Base-by-base conservation (phyloP, 805 yeast genomes). In the Candida silvicultrix region DNA sequence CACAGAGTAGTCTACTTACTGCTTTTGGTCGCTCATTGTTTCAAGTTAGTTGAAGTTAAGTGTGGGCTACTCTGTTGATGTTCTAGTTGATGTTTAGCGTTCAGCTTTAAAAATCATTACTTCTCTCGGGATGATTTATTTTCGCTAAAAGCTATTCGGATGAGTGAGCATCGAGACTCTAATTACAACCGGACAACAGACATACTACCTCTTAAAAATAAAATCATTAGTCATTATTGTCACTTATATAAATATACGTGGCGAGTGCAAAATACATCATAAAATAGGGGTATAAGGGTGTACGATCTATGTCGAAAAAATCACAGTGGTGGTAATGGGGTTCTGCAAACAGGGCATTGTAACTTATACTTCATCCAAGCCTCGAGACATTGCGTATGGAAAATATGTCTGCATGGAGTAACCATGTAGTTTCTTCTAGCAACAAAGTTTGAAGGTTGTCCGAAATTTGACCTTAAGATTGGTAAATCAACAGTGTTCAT, bases 281-380 rank as follows among this genome's bases (percentile, higher is more conserved):
- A n/a, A n/a, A n/a, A n/a, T n/a, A n/a, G n/a, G n/a, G n/a, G n/a
- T n/a, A n/a, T n/a, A n/a, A n/a, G n/a, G n/a, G n/a, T n/a, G n/a
- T n/a, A n/a, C n/a, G n/a, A n/a, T n/a, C n/a, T n/a, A n/a, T n/a
- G n/a, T n/a, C n/a, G n/a, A n/a, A n/a, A n/a, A n/a, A 16, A 14
- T 66, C 64, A 88, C 44, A 85, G 68, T 1, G 97, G 96, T 2
- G 97, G 97, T 37, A 92, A 67, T 20, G 88, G 77, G 46, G 80
- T 78, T 57, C 97, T 75, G 65, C 98, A 92, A 7, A 89, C 90
- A 1, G 98, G 98, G 66, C 98, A 92, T 58, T 89, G 96, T 43
- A 92, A 66, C 57, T 89, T 87, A 61, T 88, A 85, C 62, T 82
- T 78, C 97, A 92, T 89, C 97, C 97, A 92, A 50, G 77, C 80